Base-by-base conservation (phyloP, 352 stramenopile species). In the Thraustotheca clavata region DNA sequence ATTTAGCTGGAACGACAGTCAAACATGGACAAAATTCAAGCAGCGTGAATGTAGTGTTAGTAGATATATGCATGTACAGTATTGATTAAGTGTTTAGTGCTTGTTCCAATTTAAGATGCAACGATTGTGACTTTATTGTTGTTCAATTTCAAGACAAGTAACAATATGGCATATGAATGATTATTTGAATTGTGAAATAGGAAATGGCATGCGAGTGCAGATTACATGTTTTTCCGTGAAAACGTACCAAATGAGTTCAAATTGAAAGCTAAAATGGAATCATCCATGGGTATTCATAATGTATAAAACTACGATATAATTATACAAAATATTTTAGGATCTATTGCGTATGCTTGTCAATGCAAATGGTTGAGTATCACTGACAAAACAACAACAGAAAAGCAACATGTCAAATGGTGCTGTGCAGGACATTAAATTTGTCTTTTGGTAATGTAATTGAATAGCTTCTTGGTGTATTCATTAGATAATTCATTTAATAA, bases 151-250 rank as follows among this genome's bases (percentile, higher is more conserved):
- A 73, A 7, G 75, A 79, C 61, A 86, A 80, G 81, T 88, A 73
- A 59, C 76, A 35, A 5, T 40, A 5, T 47, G 27, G 20, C 43
- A 24, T 12, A 22, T 40, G 18, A 22, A 50, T 29, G 49, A 26
- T 18, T 59, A 3, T 60, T 6, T 27, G 24, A 18, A 18, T 20
- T 16, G 16, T 43, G 14, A 22, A 33, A 46, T 60, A 89, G 79
- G 50, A 86, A 86, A 68, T 93, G 81, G 81, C 73, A 72, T 50
- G 54, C 67, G 18, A 87, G 65, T 49, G 83, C 74, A 5, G 83
- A 93, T 48, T 92, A 90, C 69, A 93, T 89, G 80, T 89, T 93
- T 61, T 91, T 91, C 52, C 77, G 81, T 39, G 83, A 93, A 60
- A 90, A 90, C 43, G 74, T 86, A 22, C 81, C 81, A 9, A 91